A percentile compares a stretch with the other conserved stretches of the same genome.
These are phyloP conservation scores for Septoria linicola DNA, from an alignment of 2,329 filamentous ascomycete genomes.

Conservation along the genomic window DNA sequence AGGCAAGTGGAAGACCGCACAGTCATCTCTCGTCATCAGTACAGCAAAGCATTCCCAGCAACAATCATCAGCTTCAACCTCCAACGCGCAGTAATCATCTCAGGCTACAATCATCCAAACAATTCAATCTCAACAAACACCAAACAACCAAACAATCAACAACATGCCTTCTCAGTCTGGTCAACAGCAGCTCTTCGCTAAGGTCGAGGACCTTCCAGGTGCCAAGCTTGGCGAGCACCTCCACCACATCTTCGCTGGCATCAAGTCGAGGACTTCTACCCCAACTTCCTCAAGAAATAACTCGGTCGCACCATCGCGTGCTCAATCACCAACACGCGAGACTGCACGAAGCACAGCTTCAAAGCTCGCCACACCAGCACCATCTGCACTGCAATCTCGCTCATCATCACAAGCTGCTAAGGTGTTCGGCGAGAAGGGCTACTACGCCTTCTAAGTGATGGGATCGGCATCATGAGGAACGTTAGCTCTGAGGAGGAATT, in stretches of 20 bases:
- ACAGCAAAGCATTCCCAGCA: neutral
- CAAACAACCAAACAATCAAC: neutral
- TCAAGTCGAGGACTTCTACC: conserved; percentile 3
- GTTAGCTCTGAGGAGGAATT: neutral
- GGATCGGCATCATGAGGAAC: neutral
- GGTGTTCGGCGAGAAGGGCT: neutral
- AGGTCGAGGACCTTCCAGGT: conserved; percentile 7
- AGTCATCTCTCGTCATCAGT: neutral
- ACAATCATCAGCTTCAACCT: neutral
- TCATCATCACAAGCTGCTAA: neutral
- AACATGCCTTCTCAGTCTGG: conserved; percentile 6
- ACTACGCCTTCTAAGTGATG: neutral
- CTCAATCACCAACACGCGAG: neutral
- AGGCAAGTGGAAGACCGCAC: neutral
- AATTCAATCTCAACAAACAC: neutral
- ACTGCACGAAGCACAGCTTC: neutral
- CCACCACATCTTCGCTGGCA: conserved; percentile 11
- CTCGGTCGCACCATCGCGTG: conserved; percentile 2
- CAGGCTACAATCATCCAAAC: neutral
- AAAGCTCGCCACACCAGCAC: neutral
- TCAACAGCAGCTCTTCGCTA: conserved; percentile 4
- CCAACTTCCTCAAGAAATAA: conserved; percentile 1
- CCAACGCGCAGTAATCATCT: neutral
- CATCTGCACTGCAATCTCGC: neutral
- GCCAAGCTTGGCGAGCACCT: conserved; percentile 9